These are phyloP conservation scores for Hypoxylon intermedium DNA, from an alignment of 495 filamentous ascomycete genomes.

Conservation along the genomic window DNA sequence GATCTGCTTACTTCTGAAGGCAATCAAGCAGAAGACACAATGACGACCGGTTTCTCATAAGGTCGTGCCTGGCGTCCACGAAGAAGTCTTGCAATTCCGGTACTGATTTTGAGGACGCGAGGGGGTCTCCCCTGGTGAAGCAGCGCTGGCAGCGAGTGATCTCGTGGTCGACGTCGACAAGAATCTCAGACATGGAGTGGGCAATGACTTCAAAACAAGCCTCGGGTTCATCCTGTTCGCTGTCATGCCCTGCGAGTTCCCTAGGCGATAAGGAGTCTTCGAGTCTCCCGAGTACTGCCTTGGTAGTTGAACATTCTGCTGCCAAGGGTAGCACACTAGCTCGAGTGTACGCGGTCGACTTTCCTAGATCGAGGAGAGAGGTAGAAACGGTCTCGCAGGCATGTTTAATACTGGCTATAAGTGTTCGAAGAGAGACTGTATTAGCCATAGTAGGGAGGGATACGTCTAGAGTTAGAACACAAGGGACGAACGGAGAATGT, in stretches of 20 bases:
- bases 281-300: slow-evolving; percentile 16
- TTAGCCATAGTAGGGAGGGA: slow-evolving; percentile 16
- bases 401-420: slow-evolving; percentile 17
- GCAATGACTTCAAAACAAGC: slow-evolving; percentile 32
- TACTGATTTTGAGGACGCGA: slow-evolving; percentile 23
- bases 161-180: slow-evolving; percentile 28
- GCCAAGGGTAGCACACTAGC: slow-evolving; percentile 20
- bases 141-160: slow-evolving; percentile 26
- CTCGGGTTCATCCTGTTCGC: slow-evolving; percentile 5
- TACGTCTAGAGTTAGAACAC: no score
- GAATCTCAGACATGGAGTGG: slow-evolving; percentile 28
- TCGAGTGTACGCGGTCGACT: slow-evolving; percentile 5
- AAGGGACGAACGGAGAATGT: no score
- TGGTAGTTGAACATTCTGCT: slow-evolving; percentile 26
- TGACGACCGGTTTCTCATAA: slow-evolving; percentile 29
- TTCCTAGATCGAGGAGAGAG: slow-evolving; percentile 14
- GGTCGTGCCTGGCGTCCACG: slow-evolving; percentile 19
- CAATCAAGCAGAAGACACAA: slow-evolving; percentile 32
- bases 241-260: neutral
- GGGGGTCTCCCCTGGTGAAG: slow-evolving; percentile 22
- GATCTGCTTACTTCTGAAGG: slow-evolving; percentile 24
- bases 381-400: slow-evolving; percentile 21
- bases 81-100: slow-evolving; percentile 31
- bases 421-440: slow-evolving; percentile 9
- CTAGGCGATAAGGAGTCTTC: slow-evolving; percentile 2